Percentiles rank a stretch among this genome's conserved stretches.
Evolutionary conservation across 192 early-diverging fungal species (phyloP).

Genomic region (Kappamyces sp.): DNA sequence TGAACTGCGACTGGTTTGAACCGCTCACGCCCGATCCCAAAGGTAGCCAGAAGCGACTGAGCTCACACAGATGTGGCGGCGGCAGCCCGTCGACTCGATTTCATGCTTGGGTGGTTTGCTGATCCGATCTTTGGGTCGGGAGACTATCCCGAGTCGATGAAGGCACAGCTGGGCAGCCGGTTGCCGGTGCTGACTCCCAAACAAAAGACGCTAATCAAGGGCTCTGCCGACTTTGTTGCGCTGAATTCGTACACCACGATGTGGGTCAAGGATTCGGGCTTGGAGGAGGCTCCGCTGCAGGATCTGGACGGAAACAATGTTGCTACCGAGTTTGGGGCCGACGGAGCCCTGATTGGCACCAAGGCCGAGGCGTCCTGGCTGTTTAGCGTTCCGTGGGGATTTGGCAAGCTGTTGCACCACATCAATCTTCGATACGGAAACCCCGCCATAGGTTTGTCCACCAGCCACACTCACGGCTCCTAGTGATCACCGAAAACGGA

Average conservation of each 20-base stretch:
- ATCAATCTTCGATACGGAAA: conserved; percentile 10
- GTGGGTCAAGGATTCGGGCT: conserved; percentile 20
- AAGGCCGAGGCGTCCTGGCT: conserved; percentile 12
- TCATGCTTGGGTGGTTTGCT: conserved; percentile 32
- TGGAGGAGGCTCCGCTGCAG: background rate
- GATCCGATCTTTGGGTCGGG: conserved; percentile 34
- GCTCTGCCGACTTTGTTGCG: conserved; percentile 37
- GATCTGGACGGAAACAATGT: conserved; percentile 11
- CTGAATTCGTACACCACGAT: conserved; percentile 37
- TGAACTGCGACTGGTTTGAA: conserved; percentile 26
- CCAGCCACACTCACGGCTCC: no score
- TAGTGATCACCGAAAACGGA: conserved; percentile 23
- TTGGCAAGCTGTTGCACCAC: conserved; percentile 13
- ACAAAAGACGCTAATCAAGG: conserved; percentile 25
- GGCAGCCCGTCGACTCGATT: conserved; percentile 17
- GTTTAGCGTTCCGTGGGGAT: conserved; percentile 22
- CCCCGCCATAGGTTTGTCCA: background rate
- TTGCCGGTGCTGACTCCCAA: conserved; percentile 30
- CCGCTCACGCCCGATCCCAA: conserved; percentile 18
- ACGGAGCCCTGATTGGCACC: conserved; percentile 15
- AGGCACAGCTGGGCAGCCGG: conserved; percentile 16
- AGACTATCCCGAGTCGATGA: conserved; percentile 32
- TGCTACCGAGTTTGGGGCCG: background rate
- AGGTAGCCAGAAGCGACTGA: background rate
- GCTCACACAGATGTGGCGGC: conserved; percentile 20